phyloP scores from a whole-genome alignment of 169 alveolate species.

The Plasmodium billcollinsi region DNA sequence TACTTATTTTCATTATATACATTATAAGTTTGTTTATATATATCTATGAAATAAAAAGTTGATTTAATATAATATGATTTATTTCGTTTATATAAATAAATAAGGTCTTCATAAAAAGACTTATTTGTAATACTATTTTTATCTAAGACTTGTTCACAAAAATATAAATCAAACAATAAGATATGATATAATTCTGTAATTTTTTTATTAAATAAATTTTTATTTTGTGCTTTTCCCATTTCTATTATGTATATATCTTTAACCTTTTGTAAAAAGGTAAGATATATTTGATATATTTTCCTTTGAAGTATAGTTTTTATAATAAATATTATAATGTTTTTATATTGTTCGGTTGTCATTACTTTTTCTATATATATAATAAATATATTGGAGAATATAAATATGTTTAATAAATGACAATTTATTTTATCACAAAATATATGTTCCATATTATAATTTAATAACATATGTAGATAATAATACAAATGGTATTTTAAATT shows the following conservation, averaged over 20 bases:
- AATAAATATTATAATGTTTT: constrained; percentile 38
- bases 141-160: constrained; percentile 55
- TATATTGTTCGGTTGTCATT: constrained; percentile 35
- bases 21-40: constrained; percentile 65
- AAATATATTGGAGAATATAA: constrained; percentile 53
- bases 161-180: constrained; percentile 49
- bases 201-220: constrained; percentile 55
- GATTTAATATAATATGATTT: constrained; percentile 51
- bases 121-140: constrained; percentile 51
- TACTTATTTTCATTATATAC: constrained; percentile 50
- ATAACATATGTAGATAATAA: constrained; percentile 31
- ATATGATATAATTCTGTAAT: constrained; percentile 67
- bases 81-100: constrained; percentile 24
- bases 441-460: constrained; percentile 49
- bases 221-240: background rate
- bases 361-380: constrained; percentile 59
- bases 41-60: constrained; percentile 47
- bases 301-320: constrained; percentile 41
- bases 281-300: constrained; percentile 33
- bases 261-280: constrained; percentile 6
- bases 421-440: constrained; percentile 61
- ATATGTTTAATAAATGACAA: constrained; percentile 67
- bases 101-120: constrained; percentile 57
- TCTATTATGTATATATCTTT: constrained; percentile 9
- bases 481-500: constrained; percentile 40